phyloP scores from a whole-genome alignment of 495 filamentous ascomycete species.

The Podospora australis region DNA sequence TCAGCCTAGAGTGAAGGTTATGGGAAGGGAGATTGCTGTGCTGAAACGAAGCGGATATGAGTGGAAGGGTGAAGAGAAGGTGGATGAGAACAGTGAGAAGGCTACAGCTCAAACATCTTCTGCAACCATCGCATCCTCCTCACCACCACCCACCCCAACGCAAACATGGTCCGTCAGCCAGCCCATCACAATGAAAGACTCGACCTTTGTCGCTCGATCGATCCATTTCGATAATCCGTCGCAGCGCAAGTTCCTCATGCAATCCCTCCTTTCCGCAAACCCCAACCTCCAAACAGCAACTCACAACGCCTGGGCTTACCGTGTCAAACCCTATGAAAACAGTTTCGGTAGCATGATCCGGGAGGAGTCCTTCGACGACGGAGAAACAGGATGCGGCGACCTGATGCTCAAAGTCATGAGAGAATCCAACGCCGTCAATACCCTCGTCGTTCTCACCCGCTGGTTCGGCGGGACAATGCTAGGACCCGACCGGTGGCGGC shows the following conservation, averaged over 20 bases:
- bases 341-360: constrained; percentile 37
- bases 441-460: constrained; percentile 80
- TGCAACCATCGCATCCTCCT: constrained; percentile 2
- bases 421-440: constrained; percentile 70
- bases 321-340: constrained; percentile 15
- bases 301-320: constrained; percentile 52
- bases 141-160: constrained; percentile 10
- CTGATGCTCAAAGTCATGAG: constrained; percentile 75
- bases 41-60: constrained; percentile 73
- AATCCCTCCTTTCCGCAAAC: constrained; percentile 33
- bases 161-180: constrained; percentile 32
- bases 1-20: constrained; percentile 60
- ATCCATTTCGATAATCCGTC: constrained; percentile 31
- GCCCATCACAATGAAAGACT: constrained; percentile 40
- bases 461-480: constrained; percentile 91
- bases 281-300: constrained; percentile 39
- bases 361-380: constrained; percentile 89
- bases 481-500: constrained; percentile 68
- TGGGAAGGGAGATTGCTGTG: constrained; percentile 66
- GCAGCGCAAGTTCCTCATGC: constrained; percentile 29
- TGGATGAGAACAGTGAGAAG: constrained; percentile 14
- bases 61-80: constrained; percentile 44
- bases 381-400: constrained; percentile 79
- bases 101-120: constrained; percentile 7
- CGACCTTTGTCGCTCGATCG: constrained; percentile 46